Percentiles rank a stretch among this genome's conserved stretches.
Conservation (phyloP, 2,329 filamentous ascomycete genomes). For the Beauveria scarabaeidicola region DNA sequence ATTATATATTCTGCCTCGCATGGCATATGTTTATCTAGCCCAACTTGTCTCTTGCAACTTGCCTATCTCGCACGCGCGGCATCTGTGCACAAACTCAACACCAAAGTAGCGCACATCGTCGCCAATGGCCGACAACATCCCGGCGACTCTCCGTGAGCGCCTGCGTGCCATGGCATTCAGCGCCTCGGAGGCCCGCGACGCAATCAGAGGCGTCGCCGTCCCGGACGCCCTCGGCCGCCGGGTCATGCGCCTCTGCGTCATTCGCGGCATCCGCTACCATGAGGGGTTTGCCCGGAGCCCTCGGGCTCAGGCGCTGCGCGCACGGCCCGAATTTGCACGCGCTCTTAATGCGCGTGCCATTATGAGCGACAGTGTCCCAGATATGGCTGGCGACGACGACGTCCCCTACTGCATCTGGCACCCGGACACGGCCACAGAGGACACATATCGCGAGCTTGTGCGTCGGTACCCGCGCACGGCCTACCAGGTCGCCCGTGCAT, state of each 20-base stretch:
- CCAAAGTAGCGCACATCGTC: neutral
- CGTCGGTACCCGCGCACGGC: constrained; percentile 23
- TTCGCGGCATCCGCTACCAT: neutral
- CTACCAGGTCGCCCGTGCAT: constrained; percentile 30
- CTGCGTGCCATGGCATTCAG: neutral
- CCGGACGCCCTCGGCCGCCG: neutral
- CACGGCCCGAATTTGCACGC: neutral
- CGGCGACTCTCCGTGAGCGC: neutral
- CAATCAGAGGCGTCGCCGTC: neutral
- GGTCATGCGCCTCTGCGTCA: neutral
- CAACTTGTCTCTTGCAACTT: too few species aligned
- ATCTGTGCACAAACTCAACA: too few species aligned
- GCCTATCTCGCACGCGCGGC: too few species aligned
- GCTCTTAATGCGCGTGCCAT: constrained; percentile 24
- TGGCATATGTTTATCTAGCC: accelerated
- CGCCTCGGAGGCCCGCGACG: neutral
- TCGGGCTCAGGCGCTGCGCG: neutral
- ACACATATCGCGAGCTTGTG: constrained; percentile 26
- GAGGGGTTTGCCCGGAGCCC: neutral
- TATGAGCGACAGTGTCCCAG: constrained; percentile 27
- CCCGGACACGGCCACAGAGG: constrained; percentile 26
- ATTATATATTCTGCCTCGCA: too few species aligned
- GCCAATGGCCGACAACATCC: neutral
- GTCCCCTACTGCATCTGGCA: constrained; percentile 32
- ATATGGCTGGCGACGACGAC: constrained; percentile 13